Evolutionary conservation across 2,329 filamentous ascomycete species (phyloP), one percentile per base, ranked within the genome.

Genomic region (Beauveria sp.): DNA sequence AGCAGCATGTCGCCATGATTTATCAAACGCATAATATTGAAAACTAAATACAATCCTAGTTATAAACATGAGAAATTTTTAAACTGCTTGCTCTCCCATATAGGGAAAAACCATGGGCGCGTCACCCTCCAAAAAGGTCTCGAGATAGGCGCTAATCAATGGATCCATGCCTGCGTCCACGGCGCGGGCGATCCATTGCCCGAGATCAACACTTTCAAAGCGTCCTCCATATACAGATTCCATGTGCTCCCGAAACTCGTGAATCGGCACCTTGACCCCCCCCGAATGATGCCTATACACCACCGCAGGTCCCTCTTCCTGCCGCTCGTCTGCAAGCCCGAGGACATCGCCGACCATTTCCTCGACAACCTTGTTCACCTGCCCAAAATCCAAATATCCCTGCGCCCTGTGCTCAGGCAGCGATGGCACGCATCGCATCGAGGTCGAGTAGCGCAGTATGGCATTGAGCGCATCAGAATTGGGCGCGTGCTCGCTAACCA

Each of bases 111-210:
- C 54, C 58, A 65, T 61, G 2, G 59, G 56, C 16, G 60, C 58
- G 24, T 62, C 61, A 34, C 18, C 51, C 40, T 65, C 60, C 38
- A 65, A 51, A 6, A 64, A 61, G 4, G 58, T 63, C 53, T 65
- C 64, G 58, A 65, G 55, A 26, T 64, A 65, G 14, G 64, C 64
- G 18, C 53, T 63, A 26, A 64, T 65, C 50, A 65, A 54, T 16
- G 60, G 64, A 46, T 63, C 64, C 30, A 64, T 64, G 38, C 64
- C 64, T 1, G 60, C 64, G 3, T 65, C 63, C 0, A 34, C 24
- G 7, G 63, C 63, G 14, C 58, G 61, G n/a, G 18, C 42, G 47
- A 65, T 61, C 64, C 63, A 61, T 30, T 40, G 20, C 5, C 34
- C 16, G 6, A 42, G 20, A n/a, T 64, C 62, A 24, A 66, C 51